A percentile compares a stretch with the other conserved stretches of the same genome.
Evolutionary conservation across 2,329 filamentous ascomycete genomes (phyloP).

Genomic region (Ophiostoma angusticollis): DNA sequence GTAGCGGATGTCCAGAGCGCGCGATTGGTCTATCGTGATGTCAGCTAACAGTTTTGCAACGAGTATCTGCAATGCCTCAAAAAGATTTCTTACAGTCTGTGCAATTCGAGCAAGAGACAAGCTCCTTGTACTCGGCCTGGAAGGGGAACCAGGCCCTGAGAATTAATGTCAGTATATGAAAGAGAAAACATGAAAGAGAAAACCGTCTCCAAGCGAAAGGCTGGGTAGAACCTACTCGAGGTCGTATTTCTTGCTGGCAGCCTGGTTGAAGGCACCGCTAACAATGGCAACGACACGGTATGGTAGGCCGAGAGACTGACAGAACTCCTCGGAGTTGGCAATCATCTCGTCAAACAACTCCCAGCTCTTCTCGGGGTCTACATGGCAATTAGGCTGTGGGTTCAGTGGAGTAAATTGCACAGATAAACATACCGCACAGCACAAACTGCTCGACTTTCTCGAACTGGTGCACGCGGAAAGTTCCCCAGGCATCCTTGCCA

Average conservation of each 20-base stretch:
- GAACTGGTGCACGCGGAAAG: slow-evolving; percentile 97
- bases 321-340: slow-evolving; percentile 80
- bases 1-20: slow-evolving; percentile 84
- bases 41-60: not conserved
- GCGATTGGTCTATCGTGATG: slow-evolving; percentile 54
- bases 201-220: slow-evolving; percentile 40
- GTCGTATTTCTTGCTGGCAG: slow-evolving; percentile 79
- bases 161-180: not conserved
- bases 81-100: slow-evolving; percentile 59
- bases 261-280: slow-evolving; percentile 88
- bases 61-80: too few relatives aligned
- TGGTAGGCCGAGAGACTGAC: slow-evolving; percentile 75
- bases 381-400: slow-evolving; percentile 59
- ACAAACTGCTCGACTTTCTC: slow-evolving; percentile 43
- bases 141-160: slow-evolving; percentile 68
- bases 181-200: not conserved
- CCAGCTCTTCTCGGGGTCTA: slow-evolving; percentile 85
- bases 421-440: slow-evolving; percentile 23
- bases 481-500: slow-evolving; percentile 72
- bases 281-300: slow-evolving; percentile 92
- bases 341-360: slow-evolving; percentile 93
- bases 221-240: slow-evolving; percentile 43
- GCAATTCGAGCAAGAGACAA: slow-evolving; percentile 96
- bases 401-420: not conserved
- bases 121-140: slow-evolving; percentile 96